Base-by-base conservation (phyloP, 176 grass and related monocot genomes). In the Stipa capillata region DNA sequence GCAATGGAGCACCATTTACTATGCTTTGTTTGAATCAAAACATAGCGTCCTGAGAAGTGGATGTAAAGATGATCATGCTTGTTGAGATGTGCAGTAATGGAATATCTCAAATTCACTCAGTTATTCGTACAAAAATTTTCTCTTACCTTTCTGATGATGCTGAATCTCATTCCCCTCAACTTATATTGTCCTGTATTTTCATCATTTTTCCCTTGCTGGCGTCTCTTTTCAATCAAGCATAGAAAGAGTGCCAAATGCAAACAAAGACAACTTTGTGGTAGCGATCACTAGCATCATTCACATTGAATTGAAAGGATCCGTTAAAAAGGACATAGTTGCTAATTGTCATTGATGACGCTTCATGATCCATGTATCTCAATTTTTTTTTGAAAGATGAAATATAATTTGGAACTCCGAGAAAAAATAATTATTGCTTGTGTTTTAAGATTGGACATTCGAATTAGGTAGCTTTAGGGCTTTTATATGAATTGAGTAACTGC, bases 141-240 rank as follows among this genome's bases (percentile, higher is more conserved):
- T 68, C 50, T 13, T 73, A 81, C 60, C 32, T 81, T 29, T 81
- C 45, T 53, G 48, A 14, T 2, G 25, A 31, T 60, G 12, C 16
- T 75, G 69, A 47, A 80, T 32, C 28, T 0, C 58, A 3, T 31
- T 47, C 21, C 37, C 63, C 10, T n/a, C 23, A 21, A n/a, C 62
- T 67, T 74, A 21, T 28, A 29, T 20, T 58, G 21, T 39, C 28
- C 62, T 74, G n/a, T 65, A 47, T 65, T 81, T 63, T 20, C 58
- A 34, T 37, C 20, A 54, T 67, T 66, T 69, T 66, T 34, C 16
- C 25, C 29, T 72, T 25, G 9, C 1, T 36, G 27, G 24, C 57
- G 20, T 85, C 54, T 62, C 45, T 42, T 53, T 53, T 54, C 27
- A 74, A 18, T n/a, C 73, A 84, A 47, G 57, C 59, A 36, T 73